Conservation (phyloP, 75 land plant genomes). For the Ceratopteris richardii region DNA sequence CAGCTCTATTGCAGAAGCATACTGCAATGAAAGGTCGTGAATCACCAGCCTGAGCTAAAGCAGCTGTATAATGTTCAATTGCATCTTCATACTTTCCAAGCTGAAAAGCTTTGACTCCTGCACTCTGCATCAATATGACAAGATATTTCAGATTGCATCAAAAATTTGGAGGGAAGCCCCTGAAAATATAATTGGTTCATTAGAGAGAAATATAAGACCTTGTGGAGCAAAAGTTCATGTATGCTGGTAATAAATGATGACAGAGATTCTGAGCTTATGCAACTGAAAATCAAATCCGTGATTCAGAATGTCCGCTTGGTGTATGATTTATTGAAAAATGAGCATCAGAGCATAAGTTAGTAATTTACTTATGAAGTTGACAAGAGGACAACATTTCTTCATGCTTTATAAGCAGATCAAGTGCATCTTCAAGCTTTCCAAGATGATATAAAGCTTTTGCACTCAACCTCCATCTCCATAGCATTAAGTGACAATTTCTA, state of each 20-base stretch:
- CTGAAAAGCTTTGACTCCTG: slow-evolving; percentile 95
- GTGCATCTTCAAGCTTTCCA: slow-evolving; percentile 60
- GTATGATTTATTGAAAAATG: too few relatives aligned
- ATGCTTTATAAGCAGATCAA: slow-evolving; percentile 41
- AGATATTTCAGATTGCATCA: too few relatives aligned
- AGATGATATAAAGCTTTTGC: slow-evolving; percentile 44
- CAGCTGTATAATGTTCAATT: slow-evolving; percentile 88
- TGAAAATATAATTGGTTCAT: too few relatives aligned
- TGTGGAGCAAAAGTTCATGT: slow-evolving; percentile 45
- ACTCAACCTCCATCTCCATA: slow-evolving; percentile 44
- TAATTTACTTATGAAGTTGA: neutral
- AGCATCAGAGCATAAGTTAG: too few relatives aligned
- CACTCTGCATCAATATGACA: slow-evolving; percentile 33
- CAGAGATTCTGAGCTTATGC: slow-evolving; percentile 27
- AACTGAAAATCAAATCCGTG: slow-evolving; percentile 17
- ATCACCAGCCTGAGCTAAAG: slow-evolving; percentile 68
- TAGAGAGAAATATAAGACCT: slow-evolving; percentile 24
- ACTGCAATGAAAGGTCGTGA: slow-evolving; percentile 93
- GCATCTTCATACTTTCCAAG: slow-evolving; percentile 75
- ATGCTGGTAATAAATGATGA: slow-evolving; percentile 35
- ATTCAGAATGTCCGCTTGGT: too few relatives aligned
- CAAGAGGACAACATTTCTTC: slow-evolving; percentile 11
- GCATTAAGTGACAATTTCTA: neutral
- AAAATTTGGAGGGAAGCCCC: too few relatives aligned
- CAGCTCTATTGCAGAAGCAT: slow-evolving; percentile 94